Conservation (phyloP, 2,329 filamentous ascomycete genomes). For the Hypoxylon rubiginosum region DNA sequence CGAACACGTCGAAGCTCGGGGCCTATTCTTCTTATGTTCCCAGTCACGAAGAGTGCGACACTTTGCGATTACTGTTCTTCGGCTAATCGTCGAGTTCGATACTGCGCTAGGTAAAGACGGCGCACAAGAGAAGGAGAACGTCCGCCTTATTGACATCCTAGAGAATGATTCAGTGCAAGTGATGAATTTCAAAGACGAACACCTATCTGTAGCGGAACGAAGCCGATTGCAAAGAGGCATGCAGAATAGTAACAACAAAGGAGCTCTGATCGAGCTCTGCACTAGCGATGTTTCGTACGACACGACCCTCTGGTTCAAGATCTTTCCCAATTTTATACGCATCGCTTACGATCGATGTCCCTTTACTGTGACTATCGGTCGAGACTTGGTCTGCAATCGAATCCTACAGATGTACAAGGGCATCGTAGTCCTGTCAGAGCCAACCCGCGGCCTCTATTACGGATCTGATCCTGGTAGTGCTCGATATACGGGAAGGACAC, state of each 20-base stretch:
- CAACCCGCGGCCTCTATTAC: slow-evolving; percentile 73
- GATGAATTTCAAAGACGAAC: slow-evolving; percentile 92
- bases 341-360: slow-evolving; percentile 92
- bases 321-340: slow-evolving; percentile 94
- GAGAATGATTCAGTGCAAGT: slow-evolving; percentile 90
- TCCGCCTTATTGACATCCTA: slow-evolving; percentile 88
- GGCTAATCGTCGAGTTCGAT: slow-evolving; percentile 94
- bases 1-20: slow-evolving; percentile 96
- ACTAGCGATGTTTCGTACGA: slow-evolving; percentile 97
- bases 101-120: slow-evolving; percentile 81
- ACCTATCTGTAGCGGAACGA: slow-evolving; percentile 89
- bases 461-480: slow-evolving; percentile 71
- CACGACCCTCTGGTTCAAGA: slow-evolving; percentile 95
- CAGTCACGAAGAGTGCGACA: slow-evolving; percentile 90
- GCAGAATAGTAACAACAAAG: slow-evolving; percentile 84
- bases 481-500: slow-evolving; percentile 66
- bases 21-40: slow-evolving; percentile 96
- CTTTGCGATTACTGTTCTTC: slow-evolving; percentile 92
- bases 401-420: slow-evolving; percentile 93
- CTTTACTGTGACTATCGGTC: slow-evolving; percentile 88
- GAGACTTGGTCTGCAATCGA: slow-evolving; percentile 92
- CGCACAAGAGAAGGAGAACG: slow-evolving; percentile 71
- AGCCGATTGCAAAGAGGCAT: slow-evolving; percentile 93
- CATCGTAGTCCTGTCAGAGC: slow-evolving; percentile 84
- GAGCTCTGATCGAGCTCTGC: slow-evolving; percentile 91